Evolutionary conservation across 352 stramenopile species (phyloP), one percentile per base, ranked within the genome.

Genomic region (Globisporangium paroecandrum): DNA sequence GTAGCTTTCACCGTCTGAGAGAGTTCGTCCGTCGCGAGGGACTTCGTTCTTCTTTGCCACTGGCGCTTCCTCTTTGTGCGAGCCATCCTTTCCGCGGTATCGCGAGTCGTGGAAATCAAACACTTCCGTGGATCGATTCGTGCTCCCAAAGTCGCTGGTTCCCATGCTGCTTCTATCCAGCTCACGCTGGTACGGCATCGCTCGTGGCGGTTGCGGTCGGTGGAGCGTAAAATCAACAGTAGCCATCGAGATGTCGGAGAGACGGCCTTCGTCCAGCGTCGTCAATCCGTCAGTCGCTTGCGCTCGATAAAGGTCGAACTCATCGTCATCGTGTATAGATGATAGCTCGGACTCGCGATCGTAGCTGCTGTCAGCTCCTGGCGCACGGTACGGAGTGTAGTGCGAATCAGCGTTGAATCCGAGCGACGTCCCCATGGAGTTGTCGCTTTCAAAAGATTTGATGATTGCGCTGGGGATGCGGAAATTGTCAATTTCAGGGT

Each of bases 1-100:
- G 72, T 92, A 92, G 65, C 74, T 87, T 69, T 89, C 80, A 32
- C 81, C 83, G 57, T 87, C 80, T 27, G 80, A 89, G 54, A 79
- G 77, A 32, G 78, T 83, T 57, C 80, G 76, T 65, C 55, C 66
- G 24, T 77, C 67, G 41, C 78, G 77, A 57, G 71, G 32, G 4
- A 63, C 61, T 24, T 25, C 55, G 1, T 20, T 36, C 1, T 58
- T 64, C 29, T 32, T 24, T 13, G 22, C 22, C 38, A 41, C 43
- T 20, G 63, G 22, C 34, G 61, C 68, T 20, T 59, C 46, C 24
- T 71, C 18, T 46, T 78, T 72, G 22, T 77, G 60, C 25, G 73
- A 79, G 24, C 9, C 51, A 47, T 58, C 53, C 62, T 62, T 46
- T 43, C 20, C 62, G 27, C 12, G 49, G n/a, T 55, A 71, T 7